A percentile compares a stretch with the other conserved stretches of the same genome.
Evolutionary conservation across 441 rosid species (phyloP).

Genomic region (Brassica hybrid): DNA sequence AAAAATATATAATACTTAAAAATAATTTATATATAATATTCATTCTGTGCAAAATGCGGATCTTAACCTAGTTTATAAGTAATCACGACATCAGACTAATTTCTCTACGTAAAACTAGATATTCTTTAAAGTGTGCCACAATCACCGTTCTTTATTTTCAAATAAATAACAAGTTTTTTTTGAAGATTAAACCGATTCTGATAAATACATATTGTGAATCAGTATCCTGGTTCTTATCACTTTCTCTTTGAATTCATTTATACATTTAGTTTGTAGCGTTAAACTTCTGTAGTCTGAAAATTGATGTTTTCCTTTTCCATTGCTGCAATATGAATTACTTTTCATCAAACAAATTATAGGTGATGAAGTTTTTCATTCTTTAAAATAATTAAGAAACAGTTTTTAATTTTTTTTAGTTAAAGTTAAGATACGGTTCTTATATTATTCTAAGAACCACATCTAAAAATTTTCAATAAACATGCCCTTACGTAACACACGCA

Average conservation of each 20-base stretch:
- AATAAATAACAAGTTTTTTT: neutral
- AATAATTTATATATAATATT: too few relatives aligned
- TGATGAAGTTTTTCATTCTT: neutral
- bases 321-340: conserved; percentile 6
- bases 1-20: too few relatives aligned
- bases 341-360: neutral
- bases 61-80: too few relatives aligned
- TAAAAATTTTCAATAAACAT: neutral
- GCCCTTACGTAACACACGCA: conserved; percentile 13
- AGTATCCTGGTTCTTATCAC: neutral
- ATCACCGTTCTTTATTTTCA: neutral
- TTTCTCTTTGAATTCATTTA: neutral
- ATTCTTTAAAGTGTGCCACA: neutral
- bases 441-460: neutral
- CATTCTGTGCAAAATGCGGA: too few relatives aligned
- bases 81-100: neutral
- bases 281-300: neutral
- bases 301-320: neutral
- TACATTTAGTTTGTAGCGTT: neutral
- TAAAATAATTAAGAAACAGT: too few relatives aligned
- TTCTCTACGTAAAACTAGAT: too few relatives aligned
- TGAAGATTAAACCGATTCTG: neutral
- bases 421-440: too few relatives aligned
- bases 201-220: too few relatives aligned
- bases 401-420: too few relatives aligned